phyloP scores from a whole-genome alignment of 345 rosid species.

The Cardamine chenopodiifolia region DNA sequence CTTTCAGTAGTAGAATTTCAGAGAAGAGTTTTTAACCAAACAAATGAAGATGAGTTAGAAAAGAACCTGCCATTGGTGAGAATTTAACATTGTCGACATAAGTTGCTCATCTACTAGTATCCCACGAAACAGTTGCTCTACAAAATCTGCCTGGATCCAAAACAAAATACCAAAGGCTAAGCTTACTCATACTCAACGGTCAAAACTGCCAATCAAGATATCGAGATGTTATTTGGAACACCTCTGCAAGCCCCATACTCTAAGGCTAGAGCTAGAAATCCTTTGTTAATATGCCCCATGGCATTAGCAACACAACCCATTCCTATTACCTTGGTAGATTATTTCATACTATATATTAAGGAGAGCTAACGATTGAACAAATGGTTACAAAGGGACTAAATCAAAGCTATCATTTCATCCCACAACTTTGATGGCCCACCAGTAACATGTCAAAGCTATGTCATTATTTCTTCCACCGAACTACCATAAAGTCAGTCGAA shows the following conservation, averaged over 20 bases:
- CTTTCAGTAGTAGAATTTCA: not conserved
- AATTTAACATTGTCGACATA: conserved; percentile 56
- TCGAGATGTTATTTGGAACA: too few species aligned
- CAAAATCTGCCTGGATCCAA: conserved; percentile 74
- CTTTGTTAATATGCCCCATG: not conserved
- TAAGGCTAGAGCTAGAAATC: not conserved
- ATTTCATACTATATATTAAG: not conserved
- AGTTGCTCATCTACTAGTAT: conserved; percentile 58
- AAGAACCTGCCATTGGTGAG: conserved; percentile 75
- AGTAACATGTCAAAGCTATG: conserved; percentile 19
- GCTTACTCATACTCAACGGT: conserved; percentile 1
- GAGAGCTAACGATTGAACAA: not conserved
- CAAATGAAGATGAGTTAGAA: not conserved
- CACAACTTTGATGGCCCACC: conserved; percentile 26
- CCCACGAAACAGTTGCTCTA: conserved; percentile 67
- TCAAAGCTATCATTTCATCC: conserved; percentile 18
- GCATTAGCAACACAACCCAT: too few species aligned
- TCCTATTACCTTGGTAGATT: not conserved
- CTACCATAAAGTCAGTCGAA: conserved; percentile 15
- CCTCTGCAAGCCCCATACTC: too few species aligned
- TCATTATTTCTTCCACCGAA: conserved; percentile 31
- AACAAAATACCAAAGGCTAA: conserved; percentile 19
- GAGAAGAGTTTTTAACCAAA: not conserved
- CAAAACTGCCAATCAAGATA: not conserved
- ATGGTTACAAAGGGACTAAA: conserved; percentile 16